Evolutionary conservation across 495 filamentous ascomycete genomes (phyloP), one percentile per base, ranked within the genome.

Genomic region (Glarea lozoyensis): DNA sequence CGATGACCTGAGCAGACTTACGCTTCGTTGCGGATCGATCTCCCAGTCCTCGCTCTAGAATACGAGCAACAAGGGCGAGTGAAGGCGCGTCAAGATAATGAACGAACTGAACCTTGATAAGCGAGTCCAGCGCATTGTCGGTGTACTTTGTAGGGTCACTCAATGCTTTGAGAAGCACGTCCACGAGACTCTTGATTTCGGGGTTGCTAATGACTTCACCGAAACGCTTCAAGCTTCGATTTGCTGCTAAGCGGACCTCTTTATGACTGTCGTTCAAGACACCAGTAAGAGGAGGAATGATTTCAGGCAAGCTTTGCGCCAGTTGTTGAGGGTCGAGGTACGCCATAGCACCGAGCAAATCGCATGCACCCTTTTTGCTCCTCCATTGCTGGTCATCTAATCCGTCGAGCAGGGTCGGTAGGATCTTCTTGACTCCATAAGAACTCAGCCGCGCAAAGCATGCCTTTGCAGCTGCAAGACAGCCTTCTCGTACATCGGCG

Each of bases 191-290:
- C 71, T 94, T 94, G 52, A 98, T 84, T 60, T 98, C 92, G 10
- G 92, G 92, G 60, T 97, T 97, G 65, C 77, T 92, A 63, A 98
- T 97, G 45, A 98, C 93, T 50, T 98, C 92, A 37, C 92, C 92
- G 62, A 98, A 98, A 16, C 92, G 81, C 66, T 98, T 89, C 58
- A 98, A 73, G 64, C 86, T 94, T 52, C 90, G 80, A 60, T 98
- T 98, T 3, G 93, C 92, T 9, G 89, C 87, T 18, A 73, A 65
- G 44, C 92, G 76, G 10, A 98, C 92, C 55, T 98, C 92, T 62
- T 97, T 98, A 63, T 98, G 92, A 40, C 87, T 95, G 64, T 97
- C 92, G 52, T 94, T 98, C 32, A 98, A 69, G 1, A 97, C 92
- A 30, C 81, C 74, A 0, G 92, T 97, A 43, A 97, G 70, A 5